Evolutionary conservation across 257 asterid species (phyloP).

Genomic region (Rubia yunnanensis): DNA sequence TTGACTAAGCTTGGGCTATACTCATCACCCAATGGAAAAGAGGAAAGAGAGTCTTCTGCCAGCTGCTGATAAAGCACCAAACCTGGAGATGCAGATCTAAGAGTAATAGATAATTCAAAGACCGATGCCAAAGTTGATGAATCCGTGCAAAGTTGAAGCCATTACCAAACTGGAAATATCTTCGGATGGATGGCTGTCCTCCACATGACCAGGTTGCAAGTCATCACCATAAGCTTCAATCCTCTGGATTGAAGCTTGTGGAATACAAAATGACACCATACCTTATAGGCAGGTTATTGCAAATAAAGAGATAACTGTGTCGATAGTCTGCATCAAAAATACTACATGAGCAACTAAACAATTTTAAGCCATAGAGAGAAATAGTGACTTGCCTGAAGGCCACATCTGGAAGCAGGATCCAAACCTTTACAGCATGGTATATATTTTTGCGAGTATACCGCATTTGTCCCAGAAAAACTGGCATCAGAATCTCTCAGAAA

Average conservation of each 20-base stretch:
- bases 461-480: conserved; percentile 96
- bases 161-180: conserved; percentile 87
- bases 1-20: conserved; percentile 24
- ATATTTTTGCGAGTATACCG: conserved; percentile 94
- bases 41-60: conserved; percentile 94
- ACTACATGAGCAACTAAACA: conserved; percentile 11
- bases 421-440: conserved; percentile 85
- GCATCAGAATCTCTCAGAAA: conserved; percentile 78
- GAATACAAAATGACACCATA: conserved; percentile 94
- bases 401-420: conserved; percentile 85
- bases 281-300: conserved; percentile 87
- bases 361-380: conserved; percentile 17
- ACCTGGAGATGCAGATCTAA: conserved; percentile 97
- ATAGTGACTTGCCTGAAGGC: conserved; percentile 65
- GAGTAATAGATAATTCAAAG: conserved; percentile 90
- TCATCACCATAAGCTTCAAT: conserved; percentile 68
- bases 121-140: conserved; percentile 47
- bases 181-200: conserved; percentile 36
- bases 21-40: conserved; percentile 75
- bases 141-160: neutral
- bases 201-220: conserved; percentile 37
- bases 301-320: conserved; percentile 57
- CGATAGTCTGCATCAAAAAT: conserved; percentile 58
- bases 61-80: conserved; percentile 74
- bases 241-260: conserved; percentile 44